Evolutionary conservation across 768 basidiomycete species (phyloP), one percentile per base, ranked within the genome.

Genomic region (Boletus sp.): DNA sequence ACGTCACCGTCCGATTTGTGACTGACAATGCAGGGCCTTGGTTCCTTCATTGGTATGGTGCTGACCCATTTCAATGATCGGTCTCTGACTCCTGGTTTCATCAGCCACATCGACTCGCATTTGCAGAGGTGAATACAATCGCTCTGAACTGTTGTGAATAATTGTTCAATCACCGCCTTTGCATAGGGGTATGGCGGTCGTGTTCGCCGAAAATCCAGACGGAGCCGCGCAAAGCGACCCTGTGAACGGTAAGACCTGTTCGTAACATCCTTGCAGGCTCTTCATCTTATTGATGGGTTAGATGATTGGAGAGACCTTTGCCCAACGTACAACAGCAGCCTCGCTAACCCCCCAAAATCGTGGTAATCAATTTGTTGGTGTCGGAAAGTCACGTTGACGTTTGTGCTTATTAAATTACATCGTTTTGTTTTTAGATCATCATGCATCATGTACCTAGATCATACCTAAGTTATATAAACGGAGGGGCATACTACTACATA

Each of bases 1-100:
- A 75, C 28, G 78, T 80, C 24, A 81, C 80, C 1, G 75, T 90
- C 41, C 80, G 86, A 5, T 89, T 87, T 73, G 71, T 70, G 24
- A 86, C 87, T 0, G 82, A 90, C 63, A 89, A 89, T 69, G 73
- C 86, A 4, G 88, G 46, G 30, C 46, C 46, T n/a, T 47, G 46
- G 46, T 47, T 47, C 30, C 46, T 47, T 33, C 46, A 47, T 32
- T 47, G 46, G 46, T 47, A 46, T 6, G 28, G 18, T 29, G 12
- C 29, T 46, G 6, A n/a, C 39, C 3, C 7, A 30, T 4, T 44
- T 18, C 35, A 36, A 10, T n/a, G 49, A 33, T 40, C 12, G 14
- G 14, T 39, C 46, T 40, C 45, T 59, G 41, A 49, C 41, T 54
- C 35, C 12, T 24, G 35, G 24, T 57, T 47, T 33, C 7, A 7